phyloP scores from a whole-genome alignment of 208 protist genomes.

The Balamuthia mandrillaris region DNA sequence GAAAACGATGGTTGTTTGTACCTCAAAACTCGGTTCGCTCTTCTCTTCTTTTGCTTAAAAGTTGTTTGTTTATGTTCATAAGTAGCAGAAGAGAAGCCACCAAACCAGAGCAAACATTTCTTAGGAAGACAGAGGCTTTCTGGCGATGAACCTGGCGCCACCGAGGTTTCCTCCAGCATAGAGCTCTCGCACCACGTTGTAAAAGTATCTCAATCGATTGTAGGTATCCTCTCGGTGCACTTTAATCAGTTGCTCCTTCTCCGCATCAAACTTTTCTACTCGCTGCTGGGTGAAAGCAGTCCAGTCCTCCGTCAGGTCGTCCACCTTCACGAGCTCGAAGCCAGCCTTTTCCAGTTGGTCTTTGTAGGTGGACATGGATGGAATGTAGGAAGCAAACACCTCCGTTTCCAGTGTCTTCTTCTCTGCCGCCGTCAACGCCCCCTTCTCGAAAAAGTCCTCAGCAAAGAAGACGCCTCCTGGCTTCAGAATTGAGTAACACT shows the following conservation, averaged over 20 bases:
- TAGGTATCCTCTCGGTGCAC: slow-evolving; percentile 39
- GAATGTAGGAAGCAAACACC: slow-evolving; percentile 38
- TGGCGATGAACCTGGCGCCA: slow-evolving; percentile 31
- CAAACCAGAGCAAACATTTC: not conserved
- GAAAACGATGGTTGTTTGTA: not conserved
- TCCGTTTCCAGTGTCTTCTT: not conserved
- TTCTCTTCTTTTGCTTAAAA: not conserved
- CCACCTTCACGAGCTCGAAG: slow-evolving; percentile 35
- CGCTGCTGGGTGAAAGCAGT: slow-evolving; percentile 11
- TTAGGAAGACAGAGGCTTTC: not conserved
- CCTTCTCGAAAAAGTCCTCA: slow-evolving; percentile 43
- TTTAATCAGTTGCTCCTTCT: not conserved
- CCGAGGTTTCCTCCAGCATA: slow-evolving; percentile 40
- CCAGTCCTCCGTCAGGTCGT: slow-evolving; percentile 41
- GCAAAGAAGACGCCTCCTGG: slow-evolving; percentile 38
- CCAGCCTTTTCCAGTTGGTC: not conserved
- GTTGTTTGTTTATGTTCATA: not conserved
- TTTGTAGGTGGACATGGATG: not conserved
- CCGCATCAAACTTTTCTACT: slow-evolving; percentile 33
- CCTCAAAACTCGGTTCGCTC: not conserved
- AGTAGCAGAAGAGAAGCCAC: not conserved
- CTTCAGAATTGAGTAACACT: slow-evolving; percentile 37
- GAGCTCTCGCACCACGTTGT: slow-evolving; percentile 34
- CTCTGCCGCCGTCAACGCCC: slow-evolving; percentile 1
- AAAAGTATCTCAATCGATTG: slow-evolving; percentile 39